A percentile compares a stretch with the other conserved stretches of the same genome.
Conservation (phyloP, 208 protist species). For the Crithidia acanthocephali region DNA sequence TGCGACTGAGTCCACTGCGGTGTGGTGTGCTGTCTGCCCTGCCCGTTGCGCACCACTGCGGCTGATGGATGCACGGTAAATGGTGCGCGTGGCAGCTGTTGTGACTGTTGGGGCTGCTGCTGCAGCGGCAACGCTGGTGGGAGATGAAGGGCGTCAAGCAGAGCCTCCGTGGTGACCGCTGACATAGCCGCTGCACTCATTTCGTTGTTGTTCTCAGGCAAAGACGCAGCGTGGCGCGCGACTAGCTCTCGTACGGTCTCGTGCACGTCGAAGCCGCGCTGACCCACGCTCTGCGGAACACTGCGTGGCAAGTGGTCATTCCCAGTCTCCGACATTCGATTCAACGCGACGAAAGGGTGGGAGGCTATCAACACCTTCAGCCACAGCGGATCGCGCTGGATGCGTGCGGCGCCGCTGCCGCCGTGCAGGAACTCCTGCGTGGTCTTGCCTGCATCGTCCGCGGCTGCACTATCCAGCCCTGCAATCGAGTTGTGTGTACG, state of each 20-base stretch:
- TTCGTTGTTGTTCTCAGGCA: too few relatives aligned
- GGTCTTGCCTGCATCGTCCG: background rate
- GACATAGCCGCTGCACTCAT: slow-evolving; percentile 11
- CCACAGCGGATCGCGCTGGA: slow-evolving; percentile 72
- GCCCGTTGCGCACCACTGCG: background rate
- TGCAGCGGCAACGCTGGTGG: slow-evolving; percentile 51
- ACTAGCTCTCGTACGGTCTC: slow-evolving; percentile 5
- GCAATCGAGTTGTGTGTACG: slow-evolving; percentile 4
- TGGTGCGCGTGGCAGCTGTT: background rate
- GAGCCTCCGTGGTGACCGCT: slow-evolving; percentile 37
- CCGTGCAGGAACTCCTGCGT: background rate
- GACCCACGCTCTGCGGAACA: background rate
- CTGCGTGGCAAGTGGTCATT: background rate
- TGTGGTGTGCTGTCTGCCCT: too few relatives aligned
- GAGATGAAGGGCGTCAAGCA: slow-evolving; percentile 52
- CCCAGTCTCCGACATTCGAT: slow-evolving; percentile 18
- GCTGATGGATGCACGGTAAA: background rate
- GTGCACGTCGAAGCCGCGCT: slow-evolving; percentile 17
- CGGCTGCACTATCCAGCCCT: background rate
- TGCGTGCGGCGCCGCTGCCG: slow-evolving; percentile 25
- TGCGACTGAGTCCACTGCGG: too few relatives aligned
- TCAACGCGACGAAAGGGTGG: slow-evolving; percentile 48
- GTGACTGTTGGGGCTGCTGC: background rate
- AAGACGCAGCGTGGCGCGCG: background rate
- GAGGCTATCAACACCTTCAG: slow-evolving; percentile 59